Percentiles rank a stretch among this genome's conserved stretches.
These are phyloP conservation scores for Apiospora malaysiana DNA, from an alignment of 2,329 filamentous ascomycete genomes.

Conservation along the genomic window DNA sequence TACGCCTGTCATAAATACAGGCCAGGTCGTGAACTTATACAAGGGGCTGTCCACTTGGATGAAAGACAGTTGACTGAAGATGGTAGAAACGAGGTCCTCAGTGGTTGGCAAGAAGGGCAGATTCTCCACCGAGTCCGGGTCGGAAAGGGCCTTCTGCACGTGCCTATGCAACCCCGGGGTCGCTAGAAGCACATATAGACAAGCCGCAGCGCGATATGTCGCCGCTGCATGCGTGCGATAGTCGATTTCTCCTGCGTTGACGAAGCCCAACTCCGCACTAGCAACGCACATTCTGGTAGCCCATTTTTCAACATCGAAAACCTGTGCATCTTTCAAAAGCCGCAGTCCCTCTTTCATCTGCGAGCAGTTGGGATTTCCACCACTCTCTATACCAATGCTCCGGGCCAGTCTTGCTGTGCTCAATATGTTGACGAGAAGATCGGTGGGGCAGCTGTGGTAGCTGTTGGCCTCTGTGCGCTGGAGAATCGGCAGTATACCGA, in stretches of 20 bases:
- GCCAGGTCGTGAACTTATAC: conserved; percentile 67
- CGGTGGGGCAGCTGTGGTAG: conserved; percentile 49
- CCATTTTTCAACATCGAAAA: conserved; percentile 51
- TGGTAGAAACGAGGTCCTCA: conserved; percentile 53
- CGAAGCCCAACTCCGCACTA: conserved; percentile 35
- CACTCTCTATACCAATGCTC: conserved; percentile 36
- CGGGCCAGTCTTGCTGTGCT: conserved; percentile 51
- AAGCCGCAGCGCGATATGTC: conserved; percentile 53
- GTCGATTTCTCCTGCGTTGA: conserved; percentile 46
- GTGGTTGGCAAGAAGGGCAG: conserved; percentile 47
- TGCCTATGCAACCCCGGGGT: conserved; percentile 33
- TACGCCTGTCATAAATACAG: conserved; percentile 62
- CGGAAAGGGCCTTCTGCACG: conserved; percentile 21
- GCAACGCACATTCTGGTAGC: conserved; percentile 45
- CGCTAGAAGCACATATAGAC: conserved; percentile 52
- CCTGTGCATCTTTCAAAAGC: conserved; percentile 48
- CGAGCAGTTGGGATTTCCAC: conserved; percentile 36
- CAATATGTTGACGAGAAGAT: conserved; percentile 52
- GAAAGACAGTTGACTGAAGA: conserved; percentile 55
- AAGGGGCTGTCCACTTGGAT: conserved; percentile 55
- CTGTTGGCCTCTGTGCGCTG: conserved; percentile 49
- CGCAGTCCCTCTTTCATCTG: conserved; percentile 45
- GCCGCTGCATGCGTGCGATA: conserved; percentile 50
- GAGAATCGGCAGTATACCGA: conserved; percentile 47
- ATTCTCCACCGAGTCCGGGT: conserved; percentile 6